phyloP scores from a whole-genome alignment of 345 rosid species.

The Arabidopsis arenosa region DNA sequence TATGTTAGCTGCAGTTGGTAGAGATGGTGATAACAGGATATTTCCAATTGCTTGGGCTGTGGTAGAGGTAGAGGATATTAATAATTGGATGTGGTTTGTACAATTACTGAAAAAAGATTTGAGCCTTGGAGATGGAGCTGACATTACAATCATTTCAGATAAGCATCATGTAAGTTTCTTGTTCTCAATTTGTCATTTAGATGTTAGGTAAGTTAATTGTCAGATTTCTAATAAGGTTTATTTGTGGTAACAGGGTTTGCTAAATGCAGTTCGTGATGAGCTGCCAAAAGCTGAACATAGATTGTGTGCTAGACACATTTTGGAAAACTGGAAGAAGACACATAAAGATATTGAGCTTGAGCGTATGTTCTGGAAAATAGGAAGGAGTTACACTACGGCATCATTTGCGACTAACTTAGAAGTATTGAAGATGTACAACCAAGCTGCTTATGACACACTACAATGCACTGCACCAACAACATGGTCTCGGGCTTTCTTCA shows the following conservation, averaged over 20 bases:
- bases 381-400: not conserved
- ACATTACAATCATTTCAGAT: not conserved
- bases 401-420: not conserved
- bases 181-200: not conserved
- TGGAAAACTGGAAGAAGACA: slow-evolving; percentile 3
- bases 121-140: not conserved
- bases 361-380: not conserved
- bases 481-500: slow-evolving; percentile 2
- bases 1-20: not conserved
- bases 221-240: too few species aligned
- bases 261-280: not conserved
- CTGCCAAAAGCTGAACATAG: not conserved
- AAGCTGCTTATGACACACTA: not conserved
- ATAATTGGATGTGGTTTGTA: not conserved
- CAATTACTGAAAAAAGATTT: not conserved
- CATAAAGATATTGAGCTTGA: not conserved
- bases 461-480: not conserved
- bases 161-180: not conserved
- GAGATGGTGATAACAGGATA: not conserved
- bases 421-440: not conserved
- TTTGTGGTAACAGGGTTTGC: not conserved
- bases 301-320: slow-evolving; percentile 7
- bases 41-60: slow-evolving; percentile 4
- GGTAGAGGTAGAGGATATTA: not conserved
- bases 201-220: not conserved